These are phyloP conservation scores for Phytophthora crassamura DNA, from an alignment of 352 stramenopile species.

Conservation along the genomic window DNA sequence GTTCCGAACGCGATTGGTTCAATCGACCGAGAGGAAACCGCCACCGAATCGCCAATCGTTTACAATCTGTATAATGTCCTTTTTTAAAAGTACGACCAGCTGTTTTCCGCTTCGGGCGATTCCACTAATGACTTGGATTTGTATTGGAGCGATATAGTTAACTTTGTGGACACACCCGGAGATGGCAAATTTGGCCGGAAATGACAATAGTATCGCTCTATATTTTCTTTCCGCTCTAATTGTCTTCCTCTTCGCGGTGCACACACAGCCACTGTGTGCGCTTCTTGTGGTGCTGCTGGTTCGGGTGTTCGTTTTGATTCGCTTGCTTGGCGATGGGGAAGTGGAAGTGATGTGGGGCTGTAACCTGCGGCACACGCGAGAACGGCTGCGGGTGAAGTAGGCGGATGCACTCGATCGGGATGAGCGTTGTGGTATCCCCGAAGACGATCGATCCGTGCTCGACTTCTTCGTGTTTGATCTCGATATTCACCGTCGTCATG, in stretches of 20 bases:
- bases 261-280: slow-evolving; percentile 55
- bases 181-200: no score
- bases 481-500: slow-evolving; percentile 73
- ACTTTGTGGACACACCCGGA: no score
- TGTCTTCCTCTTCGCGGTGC: slow-evolving; percentile 21
- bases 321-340: slow-evolving; percentile 55
- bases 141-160: no score
- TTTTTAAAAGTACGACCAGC: no score
- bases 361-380: slow-evolving; percentile 71
- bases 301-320: slow-evolving; percentile 29
- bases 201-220: no score
- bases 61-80: no score
- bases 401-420: slow-evolving; percentile 61
- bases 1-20: no score
- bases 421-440: slow-evolving; percentile 27
- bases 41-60: no score
- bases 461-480: slow-evolving; percentile 72
- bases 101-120: no score
- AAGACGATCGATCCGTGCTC: slow-evolving; percentile 9
- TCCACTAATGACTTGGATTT: no score
- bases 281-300: slow-evolving; percentile 31
- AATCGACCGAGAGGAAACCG: no score
- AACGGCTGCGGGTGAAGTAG: slow-evolving; percentile 72
- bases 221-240: no score
- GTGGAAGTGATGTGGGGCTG: slow-evolving; percentile 52